Base-by-base conservation (phyloP, 2,329 filamentous ascomycete species). In the Didymella sp. region DNA sequence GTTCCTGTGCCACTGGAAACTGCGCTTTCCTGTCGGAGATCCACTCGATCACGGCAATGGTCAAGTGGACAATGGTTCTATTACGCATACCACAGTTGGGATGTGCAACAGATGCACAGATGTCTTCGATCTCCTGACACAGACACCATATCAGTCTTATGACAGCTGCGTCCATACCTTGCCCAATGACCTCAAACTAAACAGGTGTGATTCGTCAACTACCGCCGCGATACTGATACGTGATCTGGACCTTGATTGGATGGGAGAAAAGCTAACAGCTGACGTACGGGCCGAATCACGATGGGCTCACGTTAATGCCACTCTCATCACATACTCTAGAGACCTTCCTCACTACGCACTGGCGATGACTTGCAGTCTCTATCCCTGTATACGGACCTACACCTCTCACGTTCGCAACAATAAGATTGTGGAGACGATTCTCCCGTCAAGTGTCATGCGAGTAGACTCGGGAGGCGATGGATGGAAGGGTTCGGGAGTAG, bases 301-400 rank as follows among this genome's bases (percentile, higher is more conserved):
- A 13, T 55, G 45, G 52, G 40, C 52, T 3, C 33, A 50, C n/a
- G 25, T 44, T 15, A 55, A 55, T n/a, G 24, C 25, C 2, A 37
- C 52, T 2, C 33, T 50, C 5, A 4, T 48, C 15, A 11, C 30
- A 8, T 5, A n/a, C 1, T n/a, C 19, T 2, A n/a, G 24, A 8
- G 17, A 33, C n/a, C 15, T 35, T 30, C 2, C 13, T 19, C 6
- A 24, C 38, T 8, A 45, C 40, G n/a, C n/a, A n/a, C n/a, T n/a
- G 15, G 42, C 17, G 9, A 28, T 52, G 7, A n/a, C n/a, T n/a
- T 55, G 52, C 19, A 33, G 31, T 9, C 21, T 50, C 2, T 55
- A 50, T 15, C 52, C 52, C 3, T 50, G 52, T 9, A 6, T 55
- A 4, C 45, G 33, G 2, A 45, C 45, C 2, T 50, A 50, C 7